These are phyloP conservation scores for Neobulgaria alba DNA, from an alignment of 2,329 filamentous ascomycete genomes.

Conservation along the genomic window DNA sequence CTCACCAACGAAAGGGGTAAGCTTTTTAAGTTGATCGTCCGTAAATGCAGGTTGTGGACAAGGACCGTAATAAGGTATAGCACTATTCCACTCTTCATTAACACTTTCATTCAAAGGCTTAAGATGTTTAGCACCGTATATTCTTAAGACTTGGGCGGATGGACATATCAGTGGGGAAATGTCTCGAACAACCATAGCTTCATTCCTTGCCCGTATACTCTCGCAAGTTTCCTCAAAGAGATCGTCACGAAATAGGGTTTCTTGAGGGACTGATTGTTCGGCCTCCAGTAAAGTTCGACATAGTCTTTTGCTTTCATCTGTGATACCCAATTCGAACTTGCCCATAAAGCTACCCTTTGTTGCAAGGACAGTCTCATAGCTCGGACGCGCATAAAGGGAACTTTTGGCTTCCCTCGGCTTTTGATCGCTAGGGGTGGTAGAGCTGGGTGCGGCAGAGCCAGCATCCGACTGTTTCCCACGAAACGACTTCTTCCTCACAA, in stretches of 20 bases:
- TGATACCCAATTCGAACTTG: slow-evolving; percentile 28
- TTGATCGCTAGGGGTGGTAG: slow-evolving; percentile 32
- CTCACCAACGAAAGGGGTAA: slow-evolving; percentile 33
- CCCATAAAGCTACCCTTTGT: slow-evolving; percentile 35
- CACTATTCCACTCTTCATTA: slow-evolving; percentile 36
- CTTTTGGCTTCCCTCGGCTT: slow-evolving; percentile 33
- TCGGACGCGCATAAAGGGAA: slow-evolving; percentile 29
- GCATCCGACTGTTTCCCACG: slow-evolving; percentile 25
- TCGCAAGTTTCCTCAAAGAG: slow-evolving; percentile 31
- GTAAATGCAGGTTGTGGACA: slow-evolving; percentile 38
- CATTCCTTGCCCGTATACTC: slow-evolving; percentile 29
- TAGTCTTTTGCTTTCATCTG: slow-evolving; percentile 26
- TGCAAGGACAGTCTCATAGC: slow-evolving; percentile 31
- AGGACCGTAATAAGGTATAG: slow-evolving; percentile 29
- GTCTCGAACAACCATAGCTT: slow-evolving; percentile 28
- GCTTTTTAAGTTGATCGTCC: slow-evolving; percentile 33
- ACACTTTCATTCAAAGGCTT: slow-evolving; percentile 32
- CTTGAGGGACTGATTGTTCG: slow-evolving; percentile 26
- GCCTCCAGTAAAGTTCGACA: slow-evolving; percentile 27
- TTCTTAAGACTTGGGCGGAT: slow-evolving; percentile 7
- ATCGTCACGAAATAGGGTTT: slow-evolving; percentile 32
- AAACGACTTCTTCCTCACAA: slow-evolving; percentile 28
- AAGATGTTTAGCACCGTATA: slow-evolving; percentile 31
- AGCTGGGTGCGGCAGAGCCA: slow-evolving; percentile 16
- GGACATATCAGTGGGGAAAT: slow-evolving; percentile 20